Percentiles rank a stretch among this genome's conserved stretches.
Evolutionary conservation across 768 basidiomycete species (phyloP).

Genomic region (Ramaria sp.): DNA sequence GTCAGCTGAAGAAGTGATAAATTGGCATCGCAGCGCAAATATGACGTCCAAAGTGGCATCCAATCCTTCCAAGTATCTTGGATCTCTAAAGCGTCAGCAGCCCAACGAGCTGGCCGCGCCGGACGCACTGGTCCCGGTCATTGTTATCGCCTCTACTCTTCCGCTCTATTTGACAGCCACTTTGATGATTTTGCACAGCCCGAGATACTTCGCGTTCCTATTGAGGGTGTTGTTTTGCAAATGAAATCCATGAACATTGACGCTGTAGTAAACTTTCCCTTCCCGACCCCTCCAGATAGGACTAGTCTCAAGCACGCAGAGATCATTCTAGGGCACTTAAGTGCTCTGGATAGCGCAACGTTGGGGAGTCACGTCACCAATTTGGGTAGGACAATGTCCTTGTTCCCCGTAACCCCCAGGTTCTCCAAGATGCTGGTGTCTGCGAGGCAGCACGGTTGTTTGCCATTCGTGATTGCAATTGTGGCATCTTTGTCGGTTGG

Average conservation of each 20-base stretch:
- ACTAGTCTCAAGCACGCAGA: constrained; percentile 70
- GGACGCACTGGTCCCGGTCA: constrained; percentile 97
- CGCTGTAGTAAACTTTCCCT: constrained; percentile 92
- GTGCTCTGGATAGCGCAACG: constrained; percentile 50
- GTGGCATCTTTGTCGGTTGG: constrained; percentile 90
- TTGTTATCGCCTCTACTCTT: constrained; percentile 95
- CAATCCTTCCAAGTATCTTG: constrained; percentile 89
- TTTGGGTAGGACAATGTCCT: constrained; percentile 83
- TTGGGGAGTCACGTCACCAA: constrained; percentile 66
- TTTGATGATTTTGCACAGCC: constrained; percentile 82
- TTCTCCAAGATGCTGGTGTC: constrained; percentile 94
- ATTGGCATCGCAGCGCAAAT: constrained; percentile 49
- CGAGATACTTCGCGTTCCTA: constrained; percentile 91
- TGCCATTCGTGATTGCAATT: constrained; percentile 85
- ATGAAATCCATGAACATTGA: constrained; percentile 99
- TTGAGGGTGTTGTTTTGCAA: constrained; percentile 92
- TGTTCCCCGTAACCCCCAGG: constrained; percentile 89
- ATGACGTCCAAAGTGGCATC: constrained; percentile 71
- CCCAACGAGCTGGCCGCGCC: constrained; percentile 91
- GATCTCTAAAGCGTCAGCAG: constrained; percentile 91
- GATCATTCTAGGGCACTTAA: constrained; percentile 65
- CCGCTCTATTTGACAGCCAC: constrained; percentile 87
- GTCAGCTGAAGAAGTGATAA: background rate
- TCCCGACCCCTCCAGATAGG: constrained; percentile 91
- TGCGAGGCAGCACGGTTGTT: constrained; percentile 74